phyloP scores from a whole-genome alignment of 345 rosid species.

The Nasturtium officinale region DNA sequence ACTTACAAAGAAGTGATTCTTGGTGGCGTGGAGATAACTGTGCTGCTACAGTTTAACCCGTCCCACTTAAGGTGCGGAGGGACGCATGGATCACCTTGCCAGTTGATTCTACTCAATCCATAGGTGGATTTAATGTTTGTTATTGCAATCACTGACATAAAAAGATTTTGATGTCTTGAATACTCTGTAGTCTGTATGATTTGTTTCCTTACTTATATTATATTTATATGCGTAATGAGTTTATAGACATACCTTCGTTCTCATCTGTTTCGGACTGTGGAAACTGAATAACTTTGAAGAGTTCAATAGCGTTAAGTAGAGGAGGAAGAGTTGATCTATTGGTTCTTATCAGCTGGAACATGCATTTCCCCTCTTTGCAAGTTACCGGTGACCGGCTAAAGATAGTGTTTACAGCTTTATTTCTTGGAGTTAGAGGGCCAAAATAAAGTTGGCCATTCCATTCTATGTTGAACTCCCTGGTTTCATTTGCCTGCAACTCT shows the following conservation, averaged over 20 bases:
- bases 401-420: slow-evolving; percentile 6
- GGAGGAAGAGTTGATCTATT: slow-evolving; percentile 42
- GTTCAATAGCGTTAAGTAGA: slow-evolving; percentile 39
- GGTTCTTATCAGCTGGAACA: slow-evolving; percentile 23
- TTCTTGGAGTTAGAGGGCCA: not conserved
- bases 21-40: not conserved
- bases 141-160: not conserved
- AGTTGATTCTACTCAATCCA: slow-evolving; percentile 12
- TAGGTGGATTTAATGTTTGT: not conserved
- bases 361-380: not conserved
- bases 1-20: slow-evolving; percentile 7
- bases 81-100: slow-evolving; percentile 30
- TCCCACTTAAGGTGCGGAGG: slow-evolving; percentile 7
- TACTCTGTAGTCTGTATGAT: too few relatives aligned
- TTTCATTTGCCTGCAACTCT: slow-evolving; percentile 24
- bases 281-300: slow-evolving; percentile 34
- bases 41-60: not conserved
- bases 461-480: slow-evolving; percentile 36
- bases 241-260: slow-evolving; percentile 43
- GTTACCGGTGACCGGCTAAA: not conserved
- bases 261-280: slow-evolving; percentile 32
- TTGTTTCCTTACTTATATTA: not conserved
- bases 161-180: not conserved
- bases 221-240: too few relatives aligned
- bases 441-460: not conserved